Percentiles rank a stretch among this genome's conserved stretches.
phyloP scores from a whole-genome alignment of 768 basidiomycete species.

The Phaffia tasmanica region DNA sequence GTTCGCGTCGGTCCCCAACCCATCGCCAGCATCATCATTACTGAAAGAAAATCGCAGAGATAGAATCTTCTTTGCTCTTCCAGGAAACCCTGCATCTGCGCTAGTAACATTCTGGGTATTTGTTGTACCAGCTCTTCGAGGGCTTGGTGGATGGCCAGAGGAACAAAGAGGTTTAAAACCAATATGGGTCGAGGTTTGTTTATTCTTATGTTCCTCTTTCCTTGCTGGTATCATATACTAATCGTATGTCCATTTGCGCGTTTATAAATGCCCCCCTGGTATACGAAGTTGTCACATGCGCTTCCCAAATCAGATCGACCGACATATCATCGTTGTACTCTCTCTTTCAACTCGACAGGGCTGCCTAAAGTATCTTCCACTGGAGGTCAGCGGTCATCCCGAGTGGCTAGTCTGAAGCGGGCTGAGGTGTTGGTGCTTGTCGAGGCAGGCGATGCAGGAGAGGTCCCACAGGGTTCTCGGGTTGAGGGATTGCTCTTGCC shows the following conservation, averaged over 20 bases:
- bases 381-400: constrained; percentile 74
- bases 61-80: constrained; percentile 70
- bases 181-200: constrained; percentile 28
- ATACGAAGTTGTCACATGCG: constrained; percentile 27
- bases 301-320: constrained; percentile 62
- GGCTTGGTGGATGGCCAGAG: constrained; percentile 56
- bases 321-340: constrained; percentile 70
- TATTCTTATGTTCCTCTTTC: neutral
- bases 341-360: constrained; percentile 41
- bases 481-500: constrained; percentile 21
- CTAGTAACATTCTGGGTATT: constrained; percentile 77
- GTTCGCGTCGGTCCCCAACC: constrained; percentile 59
- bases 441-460: constrained; percentile 9
- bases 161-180: constrained; percentile 32
- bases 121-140: constrained; percentile 66
- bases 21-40: neutral
- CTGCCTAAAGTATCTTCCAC: constrained; percentile 63
- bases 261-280: neutral
- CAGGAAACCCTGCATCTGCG: constrained; percentile 80
- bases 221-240: neutral
- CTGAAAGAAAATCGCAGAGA: constrained; percentile 20
- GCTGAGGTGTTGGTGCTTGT: constrained; percentile 60
- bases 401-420: constrained; percentile 64
- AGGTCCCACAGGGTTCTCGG: constrained; percentile 10
- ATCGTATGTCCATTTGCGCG: neutral